These are phyloP conservation scores for Eucalyptus cloeziana DNA, from an alignment of 345 rosid species.

Conservation along the genomic window DNA sequence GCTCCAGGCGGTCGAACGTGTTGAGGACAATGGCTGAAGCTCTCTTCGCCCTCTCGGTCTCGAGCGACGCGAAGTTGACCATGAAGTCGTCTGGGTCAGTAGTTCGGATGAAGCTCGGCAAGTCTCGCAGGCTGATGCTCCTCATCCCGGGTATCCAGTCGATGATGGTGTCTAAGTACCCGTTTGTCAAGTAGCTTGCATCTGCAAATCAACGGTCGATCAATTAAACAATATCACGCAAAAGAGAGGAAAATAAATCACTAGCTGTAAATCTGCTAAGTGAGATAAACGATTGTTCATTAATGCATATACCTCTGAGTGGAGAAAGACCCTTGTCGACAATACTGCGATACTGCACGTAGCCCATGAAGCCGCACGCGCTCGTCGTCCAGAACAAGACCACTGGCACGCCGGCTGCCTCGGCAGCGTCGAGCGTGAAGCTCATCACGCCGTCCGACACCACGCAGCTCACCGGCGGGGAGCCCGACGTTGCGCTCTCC, in stretches of 20 bases:
- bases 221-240: too few relatives aligned
- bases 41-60: neutral
- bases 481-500: neutral
- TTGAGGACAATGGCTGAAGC: neutral
- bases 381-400: conserved; percentile 27
- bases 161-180: neutral
- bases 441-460: conserved; percentile 24
- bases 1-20: neutral
- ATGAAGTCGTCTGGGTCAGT: neutral
- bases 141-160: neutral
- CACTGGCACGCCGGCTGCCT: conserved; percentile 16
- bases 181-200: neutral
- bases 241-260: too few relatives aligned
- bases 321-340: conserved; percentile 15
- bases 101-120: neutral
- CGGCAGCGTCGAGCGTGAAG: conserved; percentile 21
- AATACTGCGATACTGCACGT: conserved; percentile 3
- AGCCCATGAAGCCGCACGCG: conserved; percentile 15
- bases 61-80: neutral
- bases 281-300: too few relatives aligned
- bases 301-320: conserved; percentile 21
- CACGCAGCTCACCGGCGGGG: conserved; percentile 26
- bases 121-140: neutral
- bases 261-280: too few relatives aligned
- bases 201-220: neutral